phyloP scores from a whole-genome alignment of 2,329 filamentous ascomycete species.

The Calonectria naviculata region DNA sequence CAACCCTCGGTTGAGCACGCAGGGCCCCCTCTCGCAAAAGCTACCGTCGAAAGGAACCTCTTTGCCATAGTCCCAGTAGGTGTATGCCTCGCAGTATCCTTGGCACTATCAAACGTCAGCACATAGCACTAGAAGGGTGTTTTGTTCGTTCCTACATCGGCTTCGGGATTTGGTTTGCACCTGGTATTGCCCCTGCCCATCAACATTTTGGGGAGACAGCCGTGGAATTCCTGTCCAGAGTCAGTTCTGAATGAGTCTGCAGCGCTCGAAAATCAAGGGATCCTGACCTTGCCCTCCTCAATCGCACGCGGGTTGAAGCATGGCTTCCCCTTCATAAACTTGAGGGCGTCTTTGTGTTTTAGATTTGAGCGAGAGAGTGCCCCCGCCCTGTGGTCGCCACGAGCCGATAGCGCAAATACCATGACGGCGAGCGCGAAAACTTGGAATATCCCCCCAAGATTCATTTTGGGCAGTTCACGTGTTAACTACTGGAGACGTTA shows the following conservation, averaged over 20 bases:
- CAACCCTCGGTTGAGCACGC: background rate
- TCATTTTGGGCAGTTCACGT: no score
- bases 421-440: no score
- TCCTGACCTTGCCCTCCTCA: background rate
- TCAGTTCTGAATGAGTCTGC: background rate
- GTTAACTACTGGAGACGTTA: no score
- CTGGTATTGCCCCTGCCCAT: background rate
- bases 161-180: background rate
- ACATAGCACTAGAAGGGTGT: background rate
- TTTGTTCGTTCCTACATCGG: background rate
- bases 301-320: background rate
- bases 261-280: background rate
- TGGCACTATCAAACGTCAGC: constrained; percentile 2
- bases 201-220: background rate
- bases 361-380: background rate
- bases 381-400: no score
- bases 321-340: background rate
- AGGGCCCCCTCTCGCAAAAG: background rate
- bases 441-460: no score
- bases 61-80: constrained; percentile 4
- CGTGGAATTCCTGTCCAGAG: background rate
- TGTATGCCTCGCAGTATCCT: constrained; percentile 3
- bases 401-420: background rate
- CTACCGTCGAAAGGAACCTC: constrained; percentile 1
- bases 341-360: background rate